Percentiles rank a stretch among this genome's conserved stretches.
phyloP scores from a whole-genome alignment of 164 flowering plant genomes.

The Magnolia sinica region DNA sequence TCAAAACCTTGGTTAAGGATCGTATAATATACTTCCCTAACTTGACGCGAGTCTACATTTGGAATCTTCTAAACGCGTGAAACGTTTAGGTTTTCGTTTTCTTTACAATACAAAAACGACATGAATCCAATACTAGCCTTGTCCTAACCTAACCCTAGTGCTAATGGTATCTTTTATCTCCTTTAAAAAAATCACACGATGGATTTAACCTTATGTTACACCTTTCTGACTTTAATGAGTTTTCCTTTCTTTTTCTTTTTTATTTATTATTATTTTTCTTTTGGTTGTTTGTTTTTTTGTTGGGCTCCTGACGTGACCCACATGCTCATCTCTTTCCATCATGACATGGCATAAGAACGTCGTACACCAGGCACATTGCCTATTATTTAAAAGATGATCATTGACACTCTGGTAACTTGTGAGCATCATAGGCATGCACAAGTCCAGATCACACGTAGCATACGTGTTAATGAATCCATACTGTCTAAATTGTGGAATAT shows the following conservation, averaged over 20 bases:
- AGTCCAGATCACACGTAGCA: background rate
- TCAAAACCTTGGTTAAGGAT: too few species aligned
- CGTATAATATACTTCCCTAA: background rate
- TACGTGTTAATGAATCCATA: background rate
- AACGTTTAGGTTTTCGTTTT: background rate
- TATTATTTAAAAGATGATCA: background rate
- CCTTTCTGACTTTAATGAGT: background rate
- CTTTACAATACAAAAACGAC: background rate
- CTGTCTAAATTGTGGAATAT: background rate
- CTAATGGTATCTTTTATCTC: background rate
- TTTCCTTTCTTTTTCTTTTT: too few species aligned
- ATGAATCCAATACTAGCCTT: background rate
- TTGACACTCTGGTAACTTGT: background rate
- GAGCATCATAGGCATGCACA: background rate
- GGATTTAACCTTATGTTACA: background rate
- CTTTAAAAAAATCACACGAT: background rate
- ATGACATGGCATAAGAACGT: conserved; percentile 8
- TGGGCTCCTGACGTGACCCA: background rate
- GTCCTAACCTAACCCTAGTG: background rate
- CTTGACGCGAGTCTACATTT: background rate
- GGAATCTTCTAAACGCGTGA: background rate
- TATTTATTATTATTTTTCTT: too few species aligned
- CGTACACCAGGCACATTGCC: background rate
- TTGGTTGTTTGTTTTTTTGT: too few species aligned
- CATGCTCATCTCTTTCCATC: background rate